phyloP scores from a whole-genome alignment of 2,329 filamentous ascomycete genomes.

The Nakataea oryzae region DNA sequence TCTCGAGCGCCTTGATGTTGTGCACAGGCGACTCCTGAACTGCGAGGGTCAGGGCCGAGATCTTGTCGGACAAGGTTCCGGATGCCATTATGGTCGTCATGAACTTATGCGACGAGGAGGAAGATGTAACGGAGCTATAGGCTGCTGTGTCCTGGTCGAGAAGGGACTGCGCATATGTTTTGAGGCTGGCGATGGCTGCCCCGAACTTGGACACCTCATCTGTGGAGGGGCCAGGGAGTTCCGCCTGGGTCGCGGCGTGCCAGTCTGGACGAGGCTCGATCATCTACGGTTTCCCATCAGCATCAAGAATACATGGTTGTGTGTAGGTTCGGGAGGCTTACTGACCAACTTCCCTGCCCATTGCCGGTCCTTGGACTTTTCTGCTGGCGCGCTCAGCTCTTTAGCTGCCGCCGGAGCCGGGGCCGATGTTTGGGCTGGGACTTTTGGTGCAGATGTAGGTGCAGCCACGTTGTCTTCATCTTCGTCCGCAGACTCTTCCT shows the following conservation, averaged over 20 bases:
- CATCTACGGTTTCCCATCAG: slow-evolving; percentile 22
- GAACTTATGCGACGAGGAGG: slow-evolving; percentile 88
- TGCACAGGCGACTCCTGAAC: slow-evolving; percentile 95
- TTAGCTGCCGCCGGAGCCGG: neutral
- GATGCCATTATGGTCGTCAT: slow-evolving; percentile 95
- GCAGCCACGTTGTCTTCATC: slow-evolving; percentile 6
- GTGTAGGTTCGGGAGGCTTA: slow-evolving; percentile 16
- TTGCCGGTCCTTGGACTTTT: slow-evolving; percentile 17
- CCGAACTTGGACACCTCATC: slow-evolving; percentile 33
- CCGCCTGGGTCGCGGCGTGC: slow-evolving; percentile 34
- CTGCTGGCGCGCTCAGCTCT: slow-evolving; percentile 1
- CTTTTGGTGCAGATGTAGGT: too few relatives aligned
- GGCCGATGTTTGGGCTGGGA: neutral
- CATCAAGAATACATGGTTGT: neutral
- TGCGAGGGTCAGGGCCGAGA: slow-evolving; percentile 86
- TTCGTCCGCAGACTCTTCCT: slow-evolving; percentile 20
- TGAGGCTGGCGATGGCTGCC: slow-evolving; percentile 37
- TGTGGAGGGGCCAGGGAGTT: slow-evolving; percentile 31
- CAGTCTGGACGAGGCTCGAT: slow-evolving; percentile 50
- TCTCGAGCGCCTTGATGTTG: slow-evolving; percentile 82
- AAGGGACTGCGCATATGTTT: slow-evolving; percentile 62
- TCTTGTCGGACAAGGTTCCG: slow-evolving; percentile 91
- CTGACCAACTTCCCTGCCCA: slow-evolving; percentile 26
- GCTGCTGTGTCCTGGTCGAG: slow-evolving; percentile 67
- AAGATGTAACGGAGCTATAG: slow-evolving; percentile 64